Percentiles rank a stretch among this genome's conserved stretches.
Evolutionary conservation across 75 land plant species (phyloP).

Genomic region (Adiantum capillusveneris): DNA sequence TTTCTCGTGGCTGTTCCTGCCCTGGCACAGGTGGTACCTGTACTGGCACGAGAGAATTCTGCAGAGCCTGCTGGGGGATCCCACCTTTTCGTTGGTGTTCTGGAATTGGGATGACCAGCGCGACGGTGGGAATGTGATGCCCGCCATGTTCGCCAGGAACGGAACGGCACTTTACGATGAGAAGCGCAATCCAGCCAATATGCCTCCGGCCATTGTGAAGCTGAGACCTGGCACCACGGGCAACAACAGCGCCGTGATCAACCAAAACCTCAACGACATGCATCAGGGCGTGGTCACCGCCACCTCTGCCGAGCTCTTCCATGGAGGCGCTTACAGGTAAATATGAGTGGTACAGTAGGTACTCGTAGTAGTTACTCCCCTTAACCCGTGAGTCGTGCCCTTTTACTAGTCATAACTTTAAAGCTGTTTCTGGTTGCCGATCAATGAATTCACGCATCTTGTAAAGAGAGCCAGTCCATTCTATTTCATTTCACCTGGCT

Average conservation of each 20-base stretch:
- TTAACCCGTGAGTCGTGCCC: too few species aligned
- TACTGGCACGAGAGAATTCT: slow-evolving; percentile 21
- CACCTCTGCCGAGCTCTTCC: neutral
- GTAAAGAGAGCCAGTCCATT: too few species aligned
- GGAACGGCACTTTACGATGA: neutral
- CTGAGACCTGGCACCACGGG: neutral
- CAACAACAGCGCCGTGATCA: neutral
- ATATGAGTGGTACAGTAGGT: too few species aligned
- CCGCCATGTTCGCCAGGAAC: neutral
- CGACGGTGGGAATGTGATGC: slow-evolving; percentile 13
- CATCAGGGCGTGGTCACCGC: slow-evolving; percentile 2
- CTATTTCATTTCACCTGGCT: too few species aligned
- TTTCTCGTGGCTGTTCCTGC: too few species aligned
- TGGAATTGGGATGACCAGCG: slow-evolving; percentile 67
- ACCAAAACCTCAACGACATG: neutral
- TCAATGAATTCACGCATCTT: too few species aligned
- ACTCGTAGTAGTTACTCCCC: too few species aligned
- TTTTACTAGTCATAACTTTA: too few species aligned
- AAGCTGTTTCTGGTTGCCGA: too few species aligned
- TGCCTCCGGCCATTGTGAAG: neutral
- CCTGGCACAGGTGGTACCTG: slow-evolving; percentile 17
- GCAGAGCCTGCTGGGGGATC: slow-evolving; percentile 30
- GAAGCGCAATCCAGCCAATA: slow-evolving; percentile 3
- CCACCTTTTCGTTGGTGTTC: slow-evolving; percentile 10
- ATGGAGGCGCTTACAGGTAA: slow-evolving; percentile 5